A percentile compares a stretch with the other conserved stretches of the same genome.
Conservation (phyloP, 306 rosid species). For the Gastrolobium villosum region DNA sequence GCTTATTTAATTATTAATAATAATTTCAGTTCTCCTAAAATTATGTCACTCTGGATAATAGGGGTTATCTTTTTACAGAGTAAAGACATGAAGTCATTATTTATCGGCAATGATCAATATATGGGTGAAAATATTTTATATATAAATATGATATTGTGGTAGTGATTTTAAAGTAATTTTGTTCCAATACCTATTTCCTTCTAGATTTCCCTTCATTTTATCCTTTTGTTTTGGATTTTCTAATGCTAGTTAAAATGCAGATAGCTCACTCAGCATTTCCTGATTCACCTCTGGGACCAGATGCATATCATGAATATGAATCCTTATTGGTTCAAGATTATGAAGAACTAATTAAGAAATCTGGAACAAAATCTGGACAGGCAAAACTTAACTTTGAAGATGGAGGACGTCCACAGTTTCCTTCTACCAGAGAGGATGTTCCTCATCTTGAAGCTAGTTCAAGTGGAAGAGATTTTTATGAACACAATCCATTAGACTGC, state of each 20-base stretch:
- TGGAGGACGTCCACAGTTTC: conserved; percentile 65
- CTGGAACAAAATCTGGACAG: conserved; percentile 50
- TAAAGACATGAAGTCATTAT: conserved; percentile 17
- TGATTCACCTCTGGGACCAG: conserved; percentile 96
- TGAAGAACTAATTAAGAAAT: conserved; percentile 79
- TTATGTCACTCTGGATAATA: conserved; percentile 1
- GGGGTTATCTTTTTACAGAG: conserved; percentile 28
- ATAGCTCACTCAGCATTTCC: conserved; percentile 80
- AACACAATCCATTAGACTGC: conserved; percentile 55
- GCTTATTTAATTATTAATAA: conserved; percentile 17
- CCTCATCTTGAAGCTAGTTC: conserved; percentile 63
- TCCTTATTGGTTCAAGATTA: conserved; percentile 92
- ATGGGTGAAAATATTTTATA: conserved; percentile 30
- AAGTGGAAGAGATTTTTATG: conserved; percentile 65
- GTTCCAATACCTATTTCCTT: conserved; percentile 9
- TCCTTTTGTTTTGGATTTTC: conserved; percentile 16
- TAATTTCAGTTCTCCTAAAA: conserved; percentile 24
- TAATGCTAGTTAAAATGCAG: conserved; percentile 59
- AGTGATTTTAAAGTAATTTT: conserved; percentile 1
- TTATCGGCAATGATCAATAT: conserved; percentile 36
- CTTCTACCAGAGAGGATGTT: conserved; percentile 61
- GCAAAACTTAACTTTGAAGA: conserved; percentile 54
- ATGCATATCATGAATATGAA: conserved; percentile 92
- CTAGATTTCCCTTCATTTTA: neutral
- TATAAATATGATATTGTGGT: neutral